Evolutionary conservation across 208 protist species (phyloP), one percentile per base, ranked within the genome.

Genomic region (Crithidia bombi): DNA sequence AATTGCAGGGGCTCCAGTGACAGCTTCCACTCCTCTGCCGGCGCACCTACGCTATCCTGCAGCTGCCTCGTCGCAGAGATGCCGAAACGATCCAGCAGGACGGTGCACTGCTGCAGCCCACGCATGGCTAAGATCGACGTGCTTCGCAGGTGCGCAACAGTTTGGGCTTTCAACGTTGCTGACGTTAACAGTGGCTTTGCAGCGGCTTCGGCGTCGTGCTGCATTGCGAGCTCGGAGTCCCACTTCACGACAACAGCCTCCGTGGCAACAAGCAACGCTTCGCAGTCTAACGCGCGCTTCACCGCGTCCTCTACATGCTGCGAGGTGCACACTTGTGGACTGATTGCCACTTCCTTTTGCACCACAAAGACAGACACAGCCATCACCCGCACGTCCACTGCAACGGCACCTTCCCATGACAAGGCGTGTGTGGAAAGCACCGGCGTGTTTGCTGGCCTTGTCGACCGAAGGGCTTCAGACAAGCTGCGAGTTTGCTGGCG

Each of bases 1-100:
- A 77, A 57, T 23, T 77, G 71, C 55, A 77, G 14, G 12, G 71
- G 46, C 23, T 77, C 71, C 21, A 77, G n/a, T 10, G 6, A 15
- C 5, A 77, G 30, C 15, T 49, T 55, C 71, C 71, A 77, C 71
- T 77, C 71, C 50, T 71, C 71, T 15, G 26, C 26, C 9, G 5
- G 15, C 25, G n/a, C 43, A n/a, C n/a, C 11, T 3, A 15, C 47
- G 23, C 38, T 50, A 12, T 3, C 12, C 26, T 47, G n/a, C 35
- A 47, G 39, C 36, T 50, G 63, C 23, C 65, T 43, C 30, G 61
- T 63, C 39, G 71, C 49, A 7, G 35, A 23, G 6, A 66, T 19
- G 38, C 38, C 30, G 23, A 77, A 71, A 23, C 43, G 57, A 28
- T 77, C 50, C 23, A 77, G 38, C 21, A 77, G 23, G 26, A 67